Evolutionary conservation across 768 basidiomycete species (phyloP).

Genomic region (Tylopilus sp.): DNA sequence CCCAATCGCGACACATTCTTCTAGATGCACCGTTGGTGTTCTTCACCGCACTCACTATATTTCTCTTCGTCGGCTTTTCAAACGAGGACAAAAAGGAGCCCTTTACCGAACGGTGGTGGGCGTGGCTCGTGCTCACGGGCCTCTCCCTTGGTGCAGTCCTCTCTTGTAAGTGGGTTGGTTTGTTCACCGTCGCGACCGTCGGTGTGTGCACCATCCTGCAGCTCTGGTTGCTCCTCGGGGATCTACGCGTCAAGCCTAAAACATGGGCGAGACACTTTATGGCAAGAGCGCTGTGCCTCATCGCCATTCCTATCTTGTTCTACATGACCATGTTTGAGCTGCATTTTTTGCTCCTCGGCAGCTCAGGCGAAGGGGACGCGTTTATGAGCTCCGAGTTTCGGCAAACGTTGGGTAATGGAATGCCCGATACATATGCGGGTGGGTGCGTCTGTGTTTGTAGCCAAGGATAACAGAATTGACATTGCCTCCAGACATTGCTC

Average conservation of each 20-base stretch:
- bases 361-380: constrained; percentile 94
- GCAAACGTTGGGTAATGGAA: constrained; percentile 84
- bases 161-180: constrained; percentile 96
- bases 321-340: constrained; percentile 98
- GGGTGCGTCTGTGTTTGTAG: constrained; percentile 46
- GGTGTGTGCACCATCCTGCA: constrained; percentile 82
- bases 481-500: constrained; percentile 59
- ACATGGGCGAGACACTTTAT: constrained; percentile 82
- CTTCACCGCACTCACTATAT: constrained; percentile 88
- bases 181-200: constrained; percentile 95
- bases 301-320: constrained; percentile 77
- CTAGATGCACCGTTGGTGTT: constrained; percentile 98
- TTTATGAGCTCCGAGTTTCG: constrained; percentile 99
- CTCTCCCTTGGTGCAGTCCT: constrained; percentile 88
- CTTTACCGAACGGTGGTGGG: constrained; percentile 90
- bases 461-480: neutral
- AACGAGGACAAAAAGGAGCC: constrained; percentile 85
- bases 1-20: constrained; percentile 94
- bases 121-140: constrained; percentile 84
- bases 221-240: constrained; percentile 88
- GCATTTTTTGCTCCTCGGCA: constrained; percentile 85
- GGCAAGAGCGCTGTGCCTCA: constrained; percentile 87
- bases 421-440: constrained; percentile 94
- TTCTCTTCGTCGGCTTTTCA: constrained; percentile 86
- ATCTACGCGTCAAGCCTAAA: constrained; percentile 70